Evolutionary conservation across 148 eudicot species (phyloP).

Genomic region (Camellia lanceoleosa): DNA sequence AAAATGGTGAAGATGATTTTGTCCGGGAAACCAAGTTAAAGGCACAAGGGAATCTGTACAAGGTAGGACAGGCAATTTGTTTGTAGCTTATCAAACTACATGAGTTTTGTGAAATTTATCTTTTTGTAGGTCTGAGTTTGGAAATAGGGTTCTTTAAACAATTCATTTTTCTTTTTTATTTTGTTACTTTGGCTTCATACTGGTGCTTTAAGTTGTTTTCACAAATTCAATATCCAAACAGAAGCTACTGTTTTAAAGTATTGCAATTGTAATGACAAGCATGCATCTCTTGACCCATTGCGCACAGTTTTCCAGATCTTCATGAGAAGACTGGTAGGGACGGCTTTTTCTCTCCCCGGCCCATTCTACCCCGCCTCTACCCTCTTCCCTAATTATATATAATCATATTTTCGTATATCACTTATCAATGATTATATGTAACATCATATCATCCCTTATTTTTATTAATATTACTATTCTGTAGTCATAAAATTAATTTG

Average conservation of each 20-base stretch:
- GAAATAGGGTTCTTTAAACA: neutral
- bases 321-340: too few species aligned
- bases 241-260: neutral
- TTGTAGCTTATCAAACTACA: neutral
- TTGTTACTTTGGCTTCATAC: neutral
- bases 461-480: too few species aligned
- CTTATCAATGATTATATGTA: too few species aligned
- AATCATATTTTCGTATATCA: too few species aligned
- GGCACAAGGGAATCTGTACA: neutral
- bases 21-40: neutral
- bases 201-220: neutral
- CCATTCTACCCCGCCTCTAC: too few species aligned
- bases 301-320: too few species aligned
- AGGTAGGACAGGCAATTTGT: neutral
- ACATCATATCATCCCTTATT: too few species aligned
- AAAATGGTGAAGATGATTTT: neutral
- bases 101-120: neutral
- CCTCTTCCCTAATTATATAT: too few species aligned
- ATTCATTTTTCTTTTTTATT: neutral
- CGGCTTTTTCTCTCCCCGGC: too few species aligned
- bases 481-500: too few species aligned
- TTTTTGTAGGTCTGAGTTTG: neutral
- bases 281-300: neutral
- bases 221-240: too few species aligned
- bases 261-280: neutral